Percentiles rank a stretch among this genome's conserved stretches.
phyloP scores from a whole-genome alignment of 2,329 filamentous ascomycete species.

The Periconia sp. region DNA sequence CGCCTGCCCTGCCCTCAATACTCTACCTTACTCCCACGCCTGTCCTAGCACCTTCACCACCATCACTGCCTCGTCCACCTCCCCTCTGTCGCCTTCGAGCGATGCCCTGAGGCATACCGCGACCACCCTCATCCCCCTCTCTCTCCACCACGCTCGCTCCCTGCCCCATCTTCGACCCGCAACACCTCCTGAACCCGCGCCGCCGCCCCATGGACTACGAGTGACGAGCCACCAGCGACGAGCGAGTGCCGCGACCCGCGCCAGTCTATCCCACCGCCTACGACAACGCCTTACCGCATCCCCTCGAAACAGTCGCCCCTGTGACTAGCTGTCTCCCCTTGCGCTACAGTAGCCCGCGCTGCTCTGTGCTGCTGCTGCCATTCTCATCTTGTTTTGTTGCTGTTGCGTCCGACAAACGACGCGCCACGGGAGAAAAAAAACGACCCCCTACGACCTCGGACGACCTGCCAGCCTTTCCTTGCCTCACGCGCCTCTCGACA shows the following conservation, averaged over 20 bases:
- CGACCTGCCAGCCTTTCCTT: conserved; percentile 18
- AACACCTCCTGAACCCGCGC: conserved; percentile 6
- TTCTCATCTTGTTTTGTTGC: conserved; percentile 10
- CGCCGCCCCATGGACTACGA: conserved; percentile 16
- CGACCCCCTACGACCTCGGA: conserved; percentile 8
- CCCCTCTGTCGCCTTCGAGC: conserved; percentile 25
- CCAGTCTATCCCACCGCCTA: conserved; percentile 11
- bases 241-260: conserved; percentile 20
- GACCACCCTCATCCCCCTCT: conserved; percentile 11
- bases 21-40: conserved; percentile 3
- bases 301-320: conserved; percentile 10
- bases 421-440: conserved; percentile 21
- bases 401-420: conserved; percentile 15
- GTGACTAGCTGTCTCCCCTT: conserved; percentile 13
- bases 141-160: not conserved
- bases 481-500: conserved; percentile 17
- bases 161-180: not conserved
- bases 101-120: conserved; percentile 23
- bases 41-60: conserved; percentile 14
- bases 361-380: conserved; percentile 1
- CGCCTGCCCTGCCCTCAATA: not conserved
- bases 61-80: conserved; percentile 19
- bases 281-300: conserved; percentile 11
- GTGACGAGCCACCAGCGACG: conserved; percentile 9
- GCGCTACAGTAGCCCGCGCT: conserved; percentile 3